Percentiles rank a stretch among this genome's conserved stretches.
phyloP scores from a whole-genome alignment of 2,329 filamentous ascomycete genomes.

The Blastomyces gilchristii region DNA sequence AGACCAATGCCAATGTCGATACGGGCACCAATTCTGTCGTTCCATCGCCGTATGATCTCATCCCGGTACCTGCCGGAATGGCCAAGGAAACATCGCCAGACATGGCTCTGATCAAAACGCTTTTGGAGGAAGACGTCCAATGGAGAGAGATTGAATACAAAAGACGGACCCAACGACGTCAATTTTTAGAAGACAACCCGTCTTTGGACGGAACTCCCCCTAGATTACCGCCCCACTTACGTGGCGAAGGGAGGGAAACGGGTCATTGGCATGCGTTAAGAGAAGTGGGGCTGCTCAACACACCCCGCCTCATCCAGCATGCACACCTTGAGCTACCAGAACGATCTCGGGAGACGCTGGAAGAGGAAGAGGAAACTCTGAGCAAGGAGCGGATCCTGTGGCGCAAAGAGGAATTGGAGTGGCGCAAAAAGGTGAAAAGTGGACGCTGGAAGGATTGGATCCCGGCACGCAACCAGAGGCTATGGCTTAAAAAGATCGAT shows the following conservation, averaged over 20 bases:
- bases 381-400: background rate
- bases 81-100: conserved; percentile 7
- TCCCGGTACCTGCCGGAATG: background rate
- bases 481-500: conserved; percentile 3
- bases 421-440: background rate
- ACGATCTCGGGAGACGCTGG: background rate
- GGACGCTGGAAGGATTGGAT: conserved; percentile 6
- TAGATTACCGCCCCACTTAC: background rate
- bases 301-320: background rate
- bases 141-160: conserved; percentile 4
- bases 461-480: background rate
- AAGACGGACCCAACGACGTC: background rate
- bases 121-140: conserved; percentile 12
- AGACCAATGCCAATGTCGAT: background rate
- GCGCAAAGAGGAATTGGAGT: conserved; percentile 6
- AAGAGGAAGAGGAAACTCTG: background rate
- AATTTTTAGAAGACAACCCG: background rate
- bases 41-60: conserved; percentile 3
- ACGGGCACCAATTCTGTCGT: background rate
- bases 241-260: background rate
- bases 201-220: background rate
- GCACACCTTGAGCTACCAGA: conserved; percentile 4
- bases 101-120: conserved; percentile 5
- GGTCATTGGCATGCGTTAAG: conserved; percentile 1
- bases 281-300: background rate